Conservation (phyloP, 768 basidiomycete genomes). For the Trametes cinnabarina region DNA sequence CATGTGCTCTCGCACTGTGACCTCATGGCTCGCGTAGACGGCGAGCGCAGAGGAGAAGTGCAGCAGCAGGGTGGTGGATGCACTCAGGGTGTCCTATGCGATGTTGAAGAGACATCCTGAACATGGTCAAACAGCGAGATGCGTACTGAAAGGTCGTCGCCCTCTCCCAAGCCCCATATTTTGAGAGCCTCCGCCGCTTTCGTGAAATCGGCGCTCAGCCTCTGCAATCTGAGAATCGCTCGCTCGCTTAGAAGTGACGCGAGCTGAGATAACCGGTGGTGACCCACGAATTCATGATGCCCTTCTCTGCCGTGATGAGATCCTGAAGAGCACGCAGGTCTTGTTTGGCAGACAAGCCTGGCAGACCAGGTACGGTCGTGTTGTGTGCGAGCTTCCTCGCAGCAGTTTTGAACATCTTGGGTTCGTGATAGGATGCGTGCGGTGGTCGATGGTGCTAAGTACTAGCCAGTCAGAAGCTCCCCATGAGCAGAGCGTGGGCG, state of each 20-base stretch:
- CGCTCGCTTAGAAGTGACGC: not conserved
- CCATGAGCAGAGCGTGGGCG: too few species aligned
- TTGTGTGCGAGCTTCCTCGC: conserved; percentile 88
- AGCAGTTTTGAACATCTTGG: conserved; percentile 71
- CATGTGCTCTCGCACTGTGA: conserved; percentile 65
- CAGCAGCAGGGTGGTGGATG: conserved; percentile 63
- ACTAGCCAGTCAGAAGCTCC: not conserved
- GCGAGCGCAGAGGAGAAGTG: conserved; percentile 67
- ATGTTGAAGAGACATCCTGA: not conserved
- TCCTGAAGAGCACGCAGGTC: conserved; percentile 84
- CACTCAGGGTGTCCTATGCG: conserved; percentile 67
- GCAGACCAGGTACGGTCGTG: conserved; percentile 70
- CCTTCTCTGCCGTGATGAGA: conserved; percentile 86
- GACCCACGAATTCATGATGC: conserved; percentile 69
- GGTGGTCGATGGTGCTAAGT: not conserved
- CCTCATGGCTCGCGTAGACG: conserved; percentile 69
- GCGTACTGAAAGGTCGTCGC: conserved; percentile 76
- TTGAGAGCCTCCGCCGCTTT: conserved; percentile 74
- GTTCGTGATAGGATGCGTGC: not conserved
- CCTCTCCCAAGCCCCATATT: conserved; percentile 74
- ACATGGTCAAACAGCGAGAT: not conserved
- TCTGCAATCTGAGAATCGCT: conserved; percentile 41
- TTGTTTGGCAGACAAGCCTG: conserved; percentile 62
- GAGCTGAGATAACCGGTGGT: not conserved
- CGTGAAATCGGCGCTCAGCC: conserved; percentile 58